phyloP scores from a whole-genome alignment of 2,329 filamentous ascomycete genomes.

The Fusarium fracticaudum region DNA sequence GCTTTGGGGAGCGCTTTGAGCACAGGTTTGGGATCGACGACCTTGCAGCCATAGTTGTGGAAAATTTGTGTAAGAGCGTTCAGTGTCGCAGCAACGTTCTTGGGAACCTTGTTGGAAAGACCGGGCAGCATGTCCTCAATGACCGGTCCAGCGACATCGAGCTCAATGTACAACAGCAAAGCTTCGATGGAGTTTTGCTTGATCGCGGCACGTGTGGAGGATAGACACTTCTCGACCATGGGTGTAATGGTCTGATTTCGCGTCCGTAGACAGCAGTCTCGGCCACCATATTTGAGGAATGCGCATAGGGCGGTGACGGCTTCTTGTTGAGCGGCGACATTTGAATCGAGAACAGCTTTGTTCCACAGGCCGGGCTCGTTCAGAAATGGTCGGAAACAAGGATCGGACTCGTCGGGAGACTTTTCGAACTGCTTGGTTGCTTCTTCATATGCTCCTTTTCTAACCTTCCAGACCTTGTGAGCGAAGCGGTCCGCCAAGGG shows the following conservation, averaged over 20 bases:
- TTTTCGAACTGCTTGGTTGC: slow-evolving; percentile 86
- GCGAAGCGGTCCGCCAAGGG: slow-evolving; percentile 82
- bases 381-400: slow-evolving; percentile 87
- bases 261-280: slow-evolving; percentile 81
- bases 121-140: slow-evolving; percentile 90
- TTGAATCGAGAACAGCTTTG: slow-evolving; percentile 89
- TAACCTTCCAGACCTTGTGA: slow-evolving; percentile 93
- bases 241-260: slow-evolving; percentile 77
- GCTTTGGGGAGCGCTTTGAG: slow-evolving; percentile 89
- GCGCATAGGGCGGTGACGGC: slow-evolving; percentile 87
- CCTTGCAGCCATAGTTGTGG: slow-evolving; percentile 94
- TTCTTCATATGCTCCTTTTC: slow-evolving; percentile 94
- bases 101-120: slow-evolving; percentile 88
- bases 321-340: slow-evolving; percentile 96
- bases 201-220: slow-evolving; percentile 86
- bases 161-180: slow-evolving; percentile 86
- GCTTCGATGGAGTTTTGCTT: slow-evolving; percentile 90
- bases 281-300: slow-evolving; percentile 90
- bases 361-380: slow-evolving; percentile 91
- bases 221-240: slow-evolving; percentile 90
- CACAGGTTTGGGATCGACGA: slow-evolving; percentile 90
- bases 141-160: slow-evolving; percentile 85
- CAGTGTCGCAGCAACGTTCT: slow-evolving; percentile 78
- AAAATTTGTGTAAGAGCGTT: slow-evolving; percentile 83
- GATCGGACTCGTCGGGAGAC: slow-evolving; percentile 85